Evolutionary conservation across 345 rosid species (phyloP).

Genomic region (Brassica napus): Da-Ae NC_063451.1:40447001-40447500

Average conservation of each 20-base stretch:
- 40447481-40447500: conserved; percentile 44
- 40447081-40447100: no score
- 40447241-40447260: conserved; percentile 68
- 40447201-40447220: neutral
- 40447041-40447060: no score
- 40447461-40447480: conserved; percentile 20
- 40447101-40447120: no score
- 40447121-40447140: no score
- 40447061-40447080: no score
- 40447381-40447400: conserved; percentile 45
- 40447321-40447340: conserved; percentile 52
- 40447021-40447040: no score
- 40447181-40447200: neutral
- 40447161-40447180: no score
- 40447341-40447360: conserved; percentile 61
- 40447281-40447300: conserved; percentile 54
- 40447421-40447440: neutral
- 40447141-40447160: no score
- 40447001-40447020: no score
- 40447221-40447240: neutral
- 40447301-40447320: conserved; percentile 62
- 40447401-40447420: conserved; percentile 49
- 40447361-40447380: conserved; percentile 67
- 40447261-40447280: conserved; percentile 80
- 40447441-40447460: neutral